Percentiles rank a stretch among this genome's conserved stretches.
phyloP scores from a whole-genome alignment of 1,284 basidiomycete species.

The Takashimella koratensis region DNA sequence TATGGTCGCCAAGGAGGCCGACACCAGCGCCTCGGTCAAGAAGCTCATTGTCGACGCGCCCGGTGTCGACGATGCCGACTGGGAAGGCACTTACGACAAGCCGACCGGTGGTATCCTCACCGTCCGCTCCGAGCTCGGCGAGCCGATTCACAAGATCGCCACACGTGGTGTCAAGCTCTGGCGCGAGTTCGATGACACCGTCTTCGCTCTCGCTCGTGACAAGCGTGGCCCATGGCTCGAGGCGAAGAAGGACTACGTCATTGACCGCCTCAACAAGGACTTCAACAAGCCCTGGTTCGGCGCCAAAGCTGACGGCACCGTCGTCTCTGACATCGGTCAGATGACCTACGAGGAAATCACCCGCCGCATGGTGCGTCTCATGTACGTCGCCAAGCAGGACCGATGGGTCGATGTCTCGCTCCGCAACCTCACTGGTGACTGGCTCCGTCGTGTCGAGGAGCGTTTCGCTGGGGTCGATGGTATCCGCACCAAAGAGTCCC shows the following conservation, averaged over 20 bases:
- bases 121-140: conserved; percentile 94
- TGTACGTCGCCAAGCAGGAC: conserved; percentile 86
- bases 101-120: conserved; percentile 95
- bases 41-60: conserved; percentile 89
- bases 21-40: conserved; percentile 90
- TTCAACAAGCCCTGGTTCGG: conserved; percentile 98
- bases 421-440: conserved; percentile 92
- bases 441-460: conserved; percentile 94
- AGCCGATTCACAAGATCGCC: conserved; percentile 98
- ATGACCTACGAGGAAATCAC: conserved; percentile 99
- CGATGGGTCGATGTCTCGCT: conserved; percentile 95
- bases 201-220: conserved; percentile 92
- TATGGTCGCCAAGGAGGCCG: conserved; percentile 98
- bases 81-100: conserved; percentile 94
- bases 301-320: conserved; percentile 82
- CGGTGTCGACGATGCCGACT: conserved; percentile 86
- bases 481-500: conserved; percentile 68
- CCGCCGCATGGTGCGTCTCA: conserved; percentile 82
- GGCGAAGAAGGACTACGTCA: conserved; percentile 83
- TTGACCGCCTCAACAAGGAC: conserved; percentile 87
- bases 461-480: conserved; percentile 91
- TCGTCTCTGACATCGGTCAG: conserved; percentile 81
- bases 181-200: conserved; percentile 96
- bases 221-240: conserved; percentile 85
- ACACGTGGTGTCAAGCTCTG: conserved; percentile 94